Evolutionary conservation across 2,329 filamentous ascomycete species (phyloP).

Genomic region (Alternaria sp.): DNA sequence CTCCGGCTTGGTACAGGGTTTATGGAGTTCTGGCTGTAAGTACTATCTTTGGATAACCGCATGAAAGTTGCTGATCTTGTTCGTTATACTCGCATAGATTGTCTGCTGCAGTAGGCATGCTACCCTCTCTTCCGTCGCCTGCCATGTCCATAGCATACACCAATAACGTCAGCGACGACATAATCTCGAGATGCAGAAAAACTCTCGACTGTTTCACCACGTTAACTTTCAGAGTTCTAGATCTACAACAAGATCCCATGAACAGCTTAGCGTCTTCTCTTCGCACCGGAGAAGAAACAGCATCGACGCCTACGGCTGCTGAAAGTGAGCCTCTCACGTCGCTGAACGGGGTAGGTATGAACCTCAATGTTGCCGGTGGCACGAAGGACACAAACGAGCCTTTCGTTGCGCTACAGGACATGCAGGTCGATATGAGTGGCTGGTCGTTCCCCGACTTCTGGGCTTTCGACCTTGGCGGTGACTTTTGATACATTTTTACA

Average conservation of each 20-base stretch:
- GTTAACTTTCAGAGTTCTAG: conserved; percentile 41
- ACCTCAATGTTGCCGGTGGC: conserved; percentile 1
- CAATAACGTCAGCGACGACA: conserved; percentile 27
- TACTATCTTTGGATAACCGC: neutral
- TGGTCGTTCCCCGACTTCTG: conserved; percentile 51
- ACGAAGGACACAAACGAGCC: conserved; percentile 21
- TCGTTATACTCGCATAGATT: conserved; percentile 15
- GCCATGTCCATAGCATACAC: conserved; percentile 30
- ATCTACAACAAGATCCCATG: conserved; percentile 41
- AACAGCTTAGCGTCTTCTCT: conserved; percentile 35
- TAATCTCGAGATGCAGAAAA: conserved; percentile 34
- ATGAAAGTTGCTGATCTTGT: neutral
- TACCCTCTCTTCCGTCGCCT: conserved; percentile 34
- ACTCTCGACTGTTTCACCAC: conserved; percentile 40
- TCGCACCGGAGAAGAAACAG: conserved; percentile 14
- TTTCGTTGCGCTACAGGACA: conserved; percentile 39
- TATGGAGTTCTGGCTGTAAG: conserved; percentile 46
- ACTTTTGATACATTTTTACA: conserved; percentile 32
- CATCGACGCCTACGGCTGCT: neutral
- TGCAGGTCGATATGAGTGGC: conserved; percentile 40
- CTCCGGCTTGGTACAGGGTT: conserved; percentile 49
- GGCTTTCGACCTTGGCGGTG: conserved; percentile 46
- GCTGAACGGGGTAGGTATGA: conserved; percentile 21
- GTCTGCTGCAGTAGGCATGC: conserved; percentile 42
- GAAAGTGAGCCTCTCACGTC: conserved; percentile 16